Percentiles rank a stretch among this genome's conserved stretches.
Evolutionary conservation across 495 filamentous ascomycete genomes (phyloP).

Genomic region (Penicillium flavigenum): DNA sequence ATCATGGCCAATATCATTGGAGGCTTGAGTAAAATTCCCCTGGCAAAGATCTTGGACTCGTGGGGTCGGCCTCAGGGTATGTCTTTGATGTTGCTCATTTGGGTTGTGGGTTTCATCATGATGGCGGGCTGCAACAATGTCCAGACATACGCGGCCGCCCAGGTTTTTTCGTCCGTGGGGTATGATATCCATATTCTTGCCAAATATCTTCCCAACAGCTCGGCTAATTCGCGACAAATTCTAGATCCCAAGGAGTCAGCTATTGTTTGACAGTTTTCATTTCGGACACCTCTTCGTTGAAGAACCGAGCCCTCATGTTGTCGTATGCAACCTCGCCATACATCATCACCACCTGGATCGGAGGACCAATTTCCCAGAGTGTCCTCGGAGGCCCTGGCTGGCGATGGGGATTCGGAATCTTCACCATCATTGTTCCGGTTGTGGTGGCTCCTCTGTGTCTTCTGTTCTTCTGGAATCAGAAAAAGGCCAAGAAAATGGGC

Average conservation of each 20-base stretch:
- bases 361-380: slow-evolving; percentile 41
- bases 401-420: slow-evolving; percentile 61
- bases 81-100: slow-evolving; percentile 33
- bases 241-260: slow-evolving; percentile 51
- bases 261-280: slow-evolving; percentile 50
- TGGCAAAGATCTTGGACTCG: slow-evolving; percentile 65
- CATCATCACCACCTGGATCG: slow-evolving; percentile 56
- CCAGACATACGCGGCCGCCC: slow-evolving; percentile 45
- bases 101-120: slow-evolving; percentile 44
- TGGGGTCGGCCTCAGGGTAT: slow-evolving; percentile 58
- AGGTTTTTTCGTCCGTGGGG: slow-evolving; percentile 51
- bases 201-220: slow-evolving; percentile 32
- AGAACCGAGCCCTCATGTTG: slow-evolving; percentile 55
- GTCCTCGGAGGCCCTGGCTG: slow-evolving; percentile 39
- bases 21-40: slow-evolving; percentile 58
- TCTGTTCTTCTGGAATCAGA: slow-evolving; percentile 39
- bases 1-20: slow-evolving; percentile 48
- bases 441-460: slow-evolving; percentile 47
- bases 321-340: slow-evolving; percentile 57
- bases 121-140: slow-evolving; percentile 50
- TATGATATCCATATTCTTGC: slow-evolving; percentile 40
- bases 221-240: slow-evolving; percentile 36
- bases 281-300: slow-evolving; percentile 57
- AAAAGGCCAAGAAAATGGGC: slow-evolving; percentile 50
- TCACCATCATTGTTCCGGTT: slow-evolving; percentile 55